Evolutionary conservation across 805 yeast genomes (phyloP), one percentile per base, ranked within the genome.

Genomic region (Candida rishiriensis): DNA sequence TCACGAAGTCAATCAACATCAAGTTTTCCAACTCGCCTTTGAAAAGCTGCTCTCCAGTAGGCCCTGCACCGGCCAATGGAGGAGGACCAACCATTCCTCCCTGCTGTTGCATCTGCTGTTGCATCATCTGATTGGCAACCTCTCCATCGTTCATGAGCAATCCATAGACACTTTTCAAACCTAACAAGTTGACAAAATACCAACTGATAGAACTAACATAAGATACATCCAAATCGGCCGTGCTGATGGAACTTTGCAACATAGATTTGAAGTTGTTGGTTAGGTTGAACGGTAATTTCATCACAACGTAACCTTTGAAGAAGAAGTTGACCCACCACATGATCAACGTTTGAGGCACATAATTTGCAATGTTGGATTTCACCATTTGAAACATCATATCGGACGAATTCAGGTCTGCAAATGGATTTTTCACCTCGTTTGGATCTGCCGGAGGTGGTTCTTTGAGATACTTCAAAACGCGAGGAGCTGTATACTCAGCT

Each of bases 251-350:
- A 28, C 78, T 79, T 65, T 93, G 99, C 36, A 93, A 67, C 95
- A 93, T 90, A 47, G 85, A 78, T 64, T 93, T 93, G 71, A 93
- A 93, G 47, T 90, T 81, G 29, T 81, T 73, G 0, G 98, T 93
- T 44, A 93, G 69, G 2, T 96, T 95, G 68, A 93, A 93, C 14
- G 99, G 99, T 42, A 93, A 70, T 60, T 80, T 80, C 85, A 85
- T 85, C 39, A 88, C 78, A 13, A 90, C 82, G 51, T 89, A 88
- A 0, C 97, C 97, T 12, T 91, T 88, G 64, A 88, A 93, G 68
- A 91, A 90, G 57, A 81, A 86, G 58, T 87, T 88, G 48, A 91
- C 91, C 96, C 97, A 93, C 58, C 89, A 88, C 97, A 93, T 90
- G 51, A 90, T 85, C 34, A 90, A 63, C 0, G 97, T 88, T 67